Evolutionary conservation across 208 protist genomes (phyloP).

Genomic region (Trypanosomatidae sp.): DNA sequence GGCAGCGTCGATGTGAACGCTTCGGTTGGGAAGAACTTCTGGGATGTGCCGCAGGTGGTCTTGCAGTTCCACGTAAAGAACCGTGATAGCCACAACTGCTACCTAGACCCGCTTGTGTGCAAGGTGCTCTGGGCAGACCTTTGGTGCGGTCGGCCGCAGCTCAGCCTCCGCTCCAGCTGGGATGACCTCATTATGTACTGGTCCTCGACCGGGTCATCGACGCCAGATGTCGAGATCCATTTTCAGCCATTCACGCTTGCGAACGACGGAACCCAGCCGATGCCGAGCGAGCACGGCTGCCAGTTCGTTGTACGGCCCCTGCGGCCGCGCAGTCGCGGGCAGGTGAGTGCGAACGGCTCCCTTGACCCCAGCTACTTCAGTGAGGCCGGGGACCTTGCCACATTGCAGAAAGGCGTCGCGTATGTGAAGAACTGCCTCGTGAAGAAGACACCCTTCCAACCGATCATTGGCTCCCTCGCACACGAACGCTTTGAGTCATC

Average conservation of each 20-base stretch:
- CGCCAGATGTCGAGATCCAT: conserved; percentile 66
- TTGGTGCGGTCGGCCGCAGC: conserved; percentile 31
- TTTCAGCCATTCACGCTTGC: conserved; percentile 87
- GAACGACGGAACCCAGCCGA: conserved; percentile 61
- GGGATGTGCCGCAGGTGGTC: conserved; percentile 78
- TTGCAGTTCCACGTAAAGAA: conserved; percentile 73
- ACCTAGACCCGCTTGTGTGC: conserved; percentile 61
- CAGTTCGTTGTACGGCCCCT: conserved; percentile 71
- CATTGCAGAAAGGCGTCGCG: conserved; percentile 44
- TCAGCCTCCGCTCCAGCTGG: conserved; percentile 66
- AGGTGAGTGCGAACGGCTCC: conserved; percentile 44
- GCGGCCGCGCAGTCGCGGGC: conserved; percentile 65
- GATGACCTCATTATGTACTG: conserved; percentile 79
- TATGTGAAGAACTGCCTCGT: conserved; percentile 58
- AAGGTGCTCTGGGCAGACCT: conserved; percentile 40
- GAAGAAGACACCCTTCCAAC: conserved; percentile 47
- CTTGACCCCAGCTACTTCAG: conserved; percentile 73
- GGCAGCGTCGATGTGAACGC: conserved; percentile 38
- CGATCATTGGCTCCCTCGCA: conserved; percentile 45
- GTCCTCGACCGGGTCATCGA: conserved; percentile 40
- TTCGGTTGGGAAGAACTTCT: conserved; percentile 59
- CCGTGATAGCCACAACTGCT: conserved; percentile 73
- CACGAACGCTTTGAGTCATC: conserved; percentile 61
- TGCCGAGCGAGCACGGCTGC: conserved; percentile 59
- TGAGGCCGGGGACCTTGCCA: conserved; percentile 44